Base-by-base conservation (phyloP, 257 asterid species). In the Scutellaria minor region DNA sequence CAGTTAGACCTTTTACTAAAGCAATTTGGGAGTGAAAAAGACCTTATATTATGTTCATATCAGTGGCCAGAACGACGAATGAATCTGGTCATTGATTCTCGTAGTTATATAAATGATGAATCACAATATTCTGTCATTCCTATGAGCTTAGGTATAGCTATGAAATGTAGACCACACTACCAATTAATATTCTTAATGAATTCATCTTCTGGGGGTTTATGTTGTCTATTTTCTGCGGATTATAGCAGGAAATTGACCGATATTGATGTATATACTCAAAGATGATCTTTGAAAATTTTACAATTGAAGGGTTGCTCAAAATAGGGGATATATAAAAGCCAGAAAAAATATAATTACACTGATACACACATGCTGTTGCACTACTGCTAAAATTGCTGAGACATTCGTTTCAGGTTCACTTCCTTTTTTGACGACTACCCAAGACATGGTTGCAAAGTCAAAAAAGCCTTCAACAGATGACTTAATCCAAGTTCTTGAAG, bases 381-480 rank as follows among this genome's bases (percentile, higher is more conserved):
- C 50, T 59, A 39, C 62, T 47, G 59, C 56, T 55, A 58, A 64
- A 44, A 37, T 41, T 67, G 12, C 45, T 46, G 52, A 48, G 57
- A 54, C 24, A 39, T 67, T 76, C 9, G 5, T 76, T 71, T 74
- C 88, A 90, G 97, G 82, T 64, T 81, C 90, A 12, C 74, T 77
- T 39, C 68, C 93, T 65, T 88, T 83, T 75, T 75, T 85, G 75
- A 64, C 24, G 70, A 78, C 41, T 31, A 41, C 76, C 64, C 64
- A 72, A 51, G 56, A 70, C 68, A 77, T 53, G 66, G 80, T 77
- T 54, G 52, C 59, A 45, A 81, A 65, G 70, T 66, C 76, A 60
- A 68, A 37, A 60, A 84, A 80, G 81, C 97, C 97, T 13, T 80
- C 96, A 78, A 79, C 84, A 15, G 87, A 87, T 47, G 88, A 91